Evolutionary conservation across 129 eudicot genomes (phyloP).

Genomic region (Escallonia rubra): DNA sequence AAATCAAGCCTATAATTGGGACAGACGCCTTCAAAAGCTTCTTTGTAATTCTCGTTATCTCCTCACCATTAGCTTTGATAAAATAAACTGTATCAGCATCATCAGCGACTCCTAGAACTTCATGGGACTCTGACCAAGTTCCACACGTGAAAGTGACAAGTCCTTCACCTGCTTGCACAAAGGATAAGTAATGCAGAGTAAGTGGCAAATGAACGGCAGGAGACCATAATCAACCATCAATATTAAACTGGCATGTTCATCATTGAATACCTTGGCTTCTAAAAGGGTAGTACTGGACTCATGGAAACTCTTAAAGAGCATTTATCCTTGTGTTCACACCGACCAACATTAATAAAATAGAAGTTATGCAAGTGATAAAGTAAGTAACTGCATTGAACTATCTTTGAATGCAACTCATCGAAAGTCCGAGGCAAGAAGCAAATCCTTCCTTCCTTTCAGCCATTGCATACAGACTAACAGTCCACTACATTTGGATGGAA

Average conservation of each 20-base stretch:
- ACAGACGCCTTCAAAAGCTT: conserved; percentile 52
- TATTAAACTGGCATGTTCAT: background rate
- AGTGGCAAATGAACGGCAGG: background rate
- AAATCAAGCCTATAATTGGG: conserved; percentile 64
- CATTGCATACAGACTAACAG: too few relatives aligned
- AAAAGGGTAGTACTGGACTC: background rate
- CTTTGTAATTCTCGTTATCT: conserved; percentile 66
- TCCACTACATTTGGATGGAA: too few relatives aligned
- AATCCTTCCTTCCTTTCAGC: too few relatives aligned
- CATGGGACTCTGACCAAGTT: conserved; percentile 92
- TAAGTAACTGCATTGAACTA: too few relatives aligned
- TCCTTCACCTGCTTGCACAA: conserved; percentile 45
- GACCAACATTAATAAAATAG: background rate
- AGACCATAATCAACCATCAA: background rate
- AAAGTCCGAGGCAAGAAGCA: too few relatives aligned
- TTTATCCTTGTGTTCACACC: background rate
- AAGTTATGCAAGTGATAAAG: too few relatives aligned
- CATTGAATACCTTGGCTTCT: background rate
- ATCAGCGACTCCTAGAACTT: conserved; percentile 75
- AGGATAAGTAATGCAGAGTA: conserved; percentile 10
- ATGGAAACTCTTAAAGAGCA: background rate
- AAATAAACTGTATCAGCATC: conserved; percentile 60
- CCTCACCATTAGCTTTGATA: conserved; percentile 83
- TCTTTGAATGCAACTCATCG: too few relatives aligned
- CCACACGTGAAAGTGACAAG: conserved; percentile 53